Evolutionary conservation across 176 grass and related monocot species (phyloP), one percentile per base, ranked within the genome.

Genomic region (Raddia guianensis): DNA sequence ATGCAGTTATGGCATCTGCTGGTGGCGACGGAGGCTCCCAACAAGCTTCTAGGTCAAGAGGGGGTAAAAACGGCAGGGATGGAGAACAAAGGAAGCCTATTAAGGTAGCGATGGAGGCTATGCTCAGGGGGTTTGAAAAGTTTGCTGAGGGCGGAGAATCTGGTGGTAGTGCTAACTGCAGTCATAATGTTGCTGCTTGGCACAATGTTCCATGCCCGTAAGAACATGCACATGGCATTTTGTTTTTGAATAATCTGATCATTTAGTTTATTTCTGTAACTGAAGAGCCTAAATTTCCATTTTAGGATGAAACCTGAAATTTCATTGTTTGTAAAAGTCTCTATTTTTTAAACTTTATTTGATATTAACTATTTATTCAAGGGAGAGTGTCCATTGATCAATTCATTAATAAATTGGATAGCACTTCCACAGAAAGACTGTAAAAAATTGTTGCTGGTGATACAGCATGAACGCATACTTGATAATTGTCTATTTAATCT

Each of bases 181-280:
- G 73, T 76, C 92, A 83, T 42, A 91, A 88, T 45, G 95, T 98
- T 69, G 95, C 92, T 44, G 90, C 95, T 83, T 98, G 95, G 95
- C 90, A 98, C 74, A 98, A 94, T 89, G 92, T 92, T 52, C 92
- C 95, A 65, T 82, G 51, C 65, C 95, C 95, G 95, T 98, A 74
- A 87, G 92, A 87, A 62, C 49, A 48, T 57, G 18, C n/a, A 50
- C 67, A 32, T 74, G 5, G n/a, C 20, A 63, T 48, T 40, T 14
- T 20, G 4, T 66, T 65, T 64, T 15, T 54, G 5, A 53, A 66
- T 42, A 52, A 40, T 63, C 12, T 79, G 57, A 9, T 63, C 63
- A 12, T 78, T 49, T 71, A 54, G 32, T 49, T 70, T 2, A 63
- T 56, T 56, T 77, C n/a, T 73, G 44, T 56, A 84, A 7, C 35